A percentile compares a stretch with the other conserved stretches of the same genome.
These are phyloP conservation scores for Fusarium albidum DNA, from an alignment of 2,329 filamentous ascomycete genomes.

Conservation along the genomic window DNA sequence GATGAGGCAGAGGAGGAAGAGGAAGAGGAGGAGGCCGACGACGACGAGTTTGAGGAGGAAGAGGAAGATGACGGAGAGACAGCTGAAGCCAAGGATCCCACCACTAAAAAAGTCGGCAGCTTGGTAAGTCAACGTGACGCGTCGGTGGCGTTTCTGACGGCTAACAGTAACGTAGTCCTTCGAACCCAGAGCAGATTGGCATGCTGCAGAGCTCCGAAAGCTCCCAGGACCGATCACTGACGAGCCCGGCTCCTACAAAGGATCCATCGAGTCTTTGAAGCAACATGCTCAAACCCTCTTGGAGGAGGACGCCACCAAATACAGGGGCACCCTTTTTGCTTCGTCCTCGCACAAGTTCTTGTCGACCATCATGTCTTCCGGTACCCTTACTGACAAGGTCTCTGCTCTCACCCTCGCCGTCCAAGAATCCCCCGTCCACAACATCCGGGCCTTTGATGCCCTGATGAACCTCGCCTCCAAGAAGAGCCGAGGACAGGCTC, in stretches of 20 bases:
- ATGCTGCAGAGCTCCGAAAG: constrained; percentile 53
- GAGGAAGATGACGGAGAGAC: constrained; percentile 42
- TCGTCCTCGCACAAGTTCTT: constrained; percentile 95
- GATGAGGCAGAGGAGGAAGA: constrained; percentile 48
- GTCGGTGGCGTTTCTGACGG: constrained; percentile 37
- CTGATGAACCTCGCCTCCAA: constrained; percentile 87
- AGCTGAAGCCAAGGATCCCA: constrained; percentile 43
- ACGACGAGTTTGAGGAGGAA: constrained; percentile 35
- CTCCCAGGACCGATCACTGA: constrained; percentile 57
- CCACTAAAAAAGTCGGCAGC: constrained; percentile 42
- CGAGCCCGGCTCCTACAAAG: constrained; percentile 52
- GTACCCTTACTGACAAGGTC: constrained; percentile 95
- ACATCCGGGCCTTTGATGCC: constrained; percentile 86
- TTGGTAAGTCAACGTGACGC: constrained; percentile 43
- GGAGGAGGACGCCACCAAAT: constrained; percentile 79
- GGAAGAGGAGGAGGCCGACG: constrained; percentile 43
- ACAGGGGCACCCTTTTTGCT: constrained; percentile 76
- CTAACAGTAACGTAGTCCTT: constrained; percentile 58
- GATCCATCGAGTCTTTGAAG: constrained; percentile 62
- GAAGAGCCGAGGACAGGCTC: constrained; percentile 89
- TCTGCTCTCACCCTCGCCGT: constrained; percentile 93
- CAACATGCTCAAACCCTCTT: constrained; percentile 78
- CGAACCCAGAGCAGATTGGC: constrained; percentile 67
- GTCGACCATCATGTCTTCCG: constrained; percentile 94
- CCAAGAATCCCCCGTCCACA: constrained; percentile 96